These are phyloP conservation scores for Saturnispora halmiae DNA, from an alignment of 805 yeast genomes.

Conservation along the genomic window DNA sequence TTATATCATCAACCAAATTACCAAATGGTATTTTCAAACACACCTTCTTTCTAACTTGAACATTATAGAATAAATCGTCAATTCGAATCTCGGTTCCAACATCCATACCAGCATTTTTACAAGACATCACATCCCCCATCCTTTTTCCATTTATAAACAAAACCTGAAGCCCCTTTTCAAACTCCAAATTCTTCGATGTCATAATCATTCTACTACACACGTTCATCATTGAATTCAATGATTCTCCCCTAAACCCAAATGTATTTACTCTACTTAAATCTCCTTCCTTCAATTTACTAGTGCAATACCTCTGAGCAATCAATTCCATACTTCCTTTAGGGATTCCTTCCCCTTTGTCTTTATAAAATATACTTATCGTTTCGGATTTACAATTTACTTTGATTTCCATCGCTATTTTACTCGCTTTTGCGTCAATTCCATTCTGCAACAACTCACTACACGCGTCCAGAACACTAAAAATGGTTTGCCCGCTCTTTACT, in stretches of 20 bases:
- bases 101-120: not conserved
- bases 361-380: slow-evolving; percentile 30
- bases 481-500: slow-evolving; percentile 25
- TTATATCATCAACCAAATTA: slow-evolving; percentile 24
- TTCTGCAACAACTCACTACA: slow-evolving; percentile 45
- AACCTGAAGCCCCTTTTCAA: slow-evolving; percentile 24
- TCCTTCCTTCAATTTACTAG: slow-evolving; percentile 41
- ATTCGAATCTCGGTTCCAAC: slow-evolving; percentile 34
- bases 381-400: slow-evolving; percentile 21
- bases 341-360: slow-evolving; percentile 72
- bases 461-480: slow-evolving; percentile 33
- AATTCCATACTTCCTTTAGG: slow-evolving; percentile 34
- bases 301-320: slow-evolving; percentile 41
- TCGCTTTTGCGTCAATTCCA: slow-evolving; percentile 46
- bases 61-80: slow-evolving; percentile 32
- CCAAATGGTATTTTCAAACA: slow-evolving; percentile 12
- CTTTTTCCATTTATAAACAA: slow-evolving; percentile 15
- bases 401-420: slow-evolving; percentile 25
- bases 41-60: slow-evolving; percentile 36
- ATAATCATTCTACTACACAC: slow-evolving; percentile 37
- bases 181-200: slow-evolving; percentile 33
- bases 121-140: slow-evolving; percentile 4
- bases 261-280: slow-evolving; percentile 32
- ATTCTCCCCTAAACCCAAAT: slow-evolving; percentile 70
- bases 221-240: slow-evolving; percentile 46